Percentiles rank a stretch among this genome's conserved stretches.
Evolutionary conservation across 441 rosid genomes (phyloP).

Genomic region (Isatis lusitanica): DNA sequence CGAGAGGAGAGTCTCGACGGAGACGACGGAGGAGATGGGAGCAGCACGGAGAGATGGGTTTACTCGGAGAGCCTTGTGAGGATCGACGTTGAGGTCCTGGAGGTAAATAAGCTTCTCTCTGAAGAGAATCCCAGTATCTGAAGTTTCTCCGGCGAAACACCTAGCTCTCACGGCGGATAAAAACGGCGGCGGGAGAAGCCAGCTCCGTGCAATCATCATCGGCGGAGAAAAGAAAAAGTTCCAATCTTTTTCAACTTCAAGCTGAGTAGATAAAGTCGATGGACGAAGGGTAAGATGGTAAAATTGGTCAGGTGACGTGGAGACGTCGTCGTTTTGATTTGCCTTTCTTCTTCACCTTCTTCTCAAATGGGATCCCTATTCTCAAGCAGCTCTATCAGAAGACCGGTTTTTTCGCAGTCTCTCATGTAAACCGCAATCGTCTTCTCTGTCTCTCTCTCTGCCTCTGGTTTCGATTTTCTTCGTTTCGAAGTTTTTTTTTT

Average conservation of each 20-base stretch:
- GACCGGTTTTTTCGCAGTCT: conserved; percentile 63
- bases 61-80: conserved; percentile 59
- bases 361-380: conserved; percentile 47
- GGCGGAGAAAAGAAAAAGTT: background rate
- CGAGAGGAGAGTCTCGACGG: conserved; percentile 59
- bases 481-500: conserved; percentile 11
- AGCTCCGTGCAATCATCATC: conserved; percentile 28
- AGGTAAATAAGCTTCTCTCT: conserved; percentile 70
- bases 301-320: background rate
- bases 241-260: background rate
- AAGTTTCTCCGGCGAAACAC: conserved; percentile 25
- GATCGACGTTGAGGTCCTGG: conserved; percentile 57
- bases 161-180: conserved; percentile 15
- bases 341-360: background rate
- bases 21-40: conserved; percentile 60
- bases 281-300: conserved; percentile 13
- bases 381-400: conserved; percentile 50
- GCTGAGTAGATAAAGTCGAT: conserved; percentile 19
- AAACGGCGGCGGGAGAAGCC: conserved; percentile 25
- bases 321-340: background rate
- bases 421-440: conserved; percentile 47
- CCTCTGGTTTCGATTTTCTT: conserved; percentile 42
- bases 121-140: conserved; percentile 65
- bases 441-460: conserved; percentile 40
- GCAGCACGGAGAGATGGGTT: conserved; percentile 69